A percentile compares a stretch with the other conserved stretches of the same genome.
phyloP scores from a whole-genome alignment of 2,329 filamentous ascomycete genomes.

The Verruconis gallopava region DNA sequence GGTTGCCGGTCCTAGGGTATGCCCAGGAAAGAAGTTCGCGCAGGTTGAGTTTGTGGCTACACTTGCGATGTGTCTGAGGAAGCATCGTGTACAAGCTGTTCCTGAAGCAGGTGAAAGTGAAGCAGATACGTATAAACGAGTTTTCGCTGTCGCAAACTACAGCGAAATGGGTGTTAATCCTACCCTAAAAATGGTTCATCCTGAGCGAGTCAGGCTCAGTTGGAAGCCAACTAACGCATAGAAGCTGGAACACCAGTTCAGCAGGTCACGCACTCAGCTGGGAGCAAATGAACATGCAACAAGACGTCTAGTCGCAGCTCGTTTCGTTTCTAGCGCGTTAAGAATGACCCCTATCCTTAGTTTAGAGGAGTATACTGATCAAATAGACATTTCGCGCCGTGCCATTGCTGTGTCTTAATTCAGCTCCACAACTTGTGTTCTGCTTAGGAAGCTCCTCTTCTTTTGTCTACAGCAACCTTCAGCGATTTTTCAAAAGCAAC shows the following conservation, averaged over 20 bases:
- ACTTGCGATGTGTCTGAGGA: conserved; percentile 3
- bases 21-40: conserved; percentile 9
- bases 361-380: too few species aligned
- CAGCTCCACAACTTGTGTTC: neutral
- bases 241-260: too few species aligned
- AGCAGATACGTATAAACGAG: neutral
- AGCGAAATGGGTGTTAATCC: conserved; percentile 2
- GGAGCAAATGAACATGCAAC: too few species aligned
- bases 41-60: conserved; percentile 9
- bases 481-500: conserved; percentile 7
- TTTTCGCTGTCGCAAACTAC: neutral
- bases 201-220: neutral
- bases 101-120: neutral
- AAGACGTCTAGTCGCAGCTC: too few species aligned
- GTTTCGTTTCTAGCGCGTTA: too few species aligned
- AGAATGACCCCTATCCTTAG: too few species aligned
- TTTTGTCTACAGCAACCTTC: neutral
- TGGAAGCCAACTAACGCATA: too few species aligned
- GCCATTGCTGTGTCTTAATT: too few species aligned
- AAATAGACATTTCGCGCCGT: too few species aligned
- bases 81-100: neutral
- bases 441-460: neutral
- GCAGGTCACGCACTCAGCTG: too few species aligned
- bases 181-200: conserved; percentile 5
- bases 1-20: conserved; percentile 7